Evolutionary conservation across 768 basidiomycete genomes (phyloP).

Genomic region (Termitomyces sp.): DNA sequence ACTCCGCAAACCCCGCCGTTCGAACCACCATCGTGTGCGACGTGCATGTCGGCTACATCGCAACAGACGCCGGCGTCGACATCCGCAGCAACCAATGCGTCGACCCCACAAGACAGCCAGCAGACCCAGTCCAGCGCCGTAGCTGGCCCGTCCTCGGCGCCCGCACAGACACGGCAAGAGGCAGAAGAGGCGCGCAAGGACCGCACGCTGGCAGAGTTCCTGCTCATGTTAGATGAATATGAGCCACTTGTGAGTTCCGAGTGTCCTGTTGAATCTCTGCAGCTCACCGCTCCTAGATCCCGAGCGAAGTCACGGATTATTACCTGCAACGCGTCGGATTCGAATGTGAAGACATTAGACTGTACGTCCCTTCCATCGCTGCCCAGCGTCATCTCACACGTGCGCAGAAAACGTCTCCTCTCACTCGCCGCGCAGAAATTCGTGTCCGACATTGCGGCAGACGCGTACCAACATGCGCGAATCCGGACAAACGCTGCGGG

Average conservation of each 20-base stretch:
- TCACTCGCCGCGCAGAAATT: constrained; percentile 98
- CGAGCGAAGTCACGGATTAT: constrained; percentile 96
- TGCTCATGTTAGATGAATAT: constrained; percentile 96
- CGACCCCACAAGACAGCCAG: constrained; percentile 24
- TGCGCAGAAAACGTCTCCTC: constrained; percentile 83
- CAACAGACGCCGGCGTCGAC: constrained; percentile 32
- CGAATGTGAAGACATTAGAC: constrained; percentile 89
- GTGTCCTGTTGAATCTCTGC: not conserved
- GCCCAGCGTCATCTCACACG: not conserved
- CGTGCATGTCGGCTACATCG: constrained; percentile 29
- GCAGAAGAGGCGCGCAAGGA: constrained; percentile 86
- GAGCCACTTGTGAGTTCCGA: constrained; percentile 78
- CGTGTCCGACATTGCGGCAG: constrained; percentile 92
- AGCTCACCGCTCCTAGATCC: constrained; percentile 57
- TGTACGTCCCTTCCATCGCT: constrained; percentile 50
- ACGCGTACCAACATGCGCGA: constrained; percentile 97
- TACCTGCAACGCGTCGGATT: constrained; percentile 96
- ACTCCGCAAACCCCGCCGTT: constrained; percentile 29
- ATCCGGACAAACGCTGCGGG: constrained; percentile 87
- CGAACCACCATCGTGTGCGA: constrained; percentile 11
- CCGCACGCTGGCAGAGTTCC: constrained; percentile 86
- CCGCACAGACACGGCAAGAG: constrained; percentile 56
- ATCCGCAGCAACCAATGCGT: constrained; percentile 26
- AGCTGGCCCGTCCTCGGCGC: constrained; percentile 28
- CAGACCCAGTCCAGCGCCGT: constrained; percentile 24